A percentile compares a stretch with the other conserved stretches of the same genome.
phyloP scores from a whole-genome alignment of 1,284 basidiomycete species.

The Tylopilus sp. region DNA sequence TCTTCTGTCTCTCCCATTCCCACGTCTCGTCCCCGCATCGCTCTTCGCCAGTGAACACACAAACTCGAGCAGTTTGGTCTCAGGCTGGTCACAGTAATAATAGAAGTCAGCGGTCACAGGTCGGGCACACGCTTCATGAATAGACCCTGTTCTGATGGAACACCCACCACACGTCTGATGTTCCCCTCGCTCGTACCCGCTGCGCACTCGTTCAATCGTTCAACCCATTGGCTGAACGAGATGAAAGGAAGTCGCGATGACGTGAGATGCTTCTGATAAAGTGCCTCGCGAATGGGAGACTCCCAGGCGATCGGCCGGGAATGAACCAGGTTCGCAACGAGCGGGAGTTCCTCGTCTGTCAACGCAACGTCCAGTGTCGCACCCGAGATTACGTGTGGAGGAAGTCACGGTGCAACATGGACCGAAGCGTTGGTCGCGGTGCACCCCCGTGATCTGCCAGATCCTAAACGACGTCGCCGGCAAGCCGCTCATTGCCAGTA shows the following conservation, averaged over 20 bases:
- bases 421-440: conserved; percentile 7
- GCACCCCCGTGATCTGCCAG: conserved; percentile 32
- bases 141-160: conserved; percentile 19
- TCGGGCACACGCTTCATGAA: conserved; percentile 4
- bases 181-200: conserved; percentile 14
- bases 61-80: conserved; percentile 26
- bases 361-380: conserved; percentile 38
- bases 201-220: conserved; percentile 20
- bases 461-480: conserved; percentile 33
- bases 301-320: conserved; percentile 36
- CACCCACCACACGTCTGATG: conserved; percentile 24
- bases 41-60: conserved; percentile 15
- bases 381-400: conserved; percentile 36
- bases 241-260: conserved; percentile 27
- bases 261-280: conserved; percentile 20
- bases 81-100: conserved; percentile 19
- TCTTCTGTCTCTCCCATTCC: conserved; percentile 9
- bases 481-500: conserved; percentile 30
- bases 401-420: conserved; percentile 41
- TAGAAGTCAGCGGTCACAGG: conserved; percentile 17
- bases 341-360: conserved; percentile 18
- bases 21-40: conserved; percentile 4
- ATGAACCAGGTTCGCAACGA: conserved; percentile 40
- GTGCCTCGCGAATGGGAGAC: conserved; percentile 21
- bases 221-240: conserved; percentile 36